phyloP scores from a whole-genome alignment of 2,329 filamentous ascomycete species.

The Ascosphaera pollenicola region DNA sequence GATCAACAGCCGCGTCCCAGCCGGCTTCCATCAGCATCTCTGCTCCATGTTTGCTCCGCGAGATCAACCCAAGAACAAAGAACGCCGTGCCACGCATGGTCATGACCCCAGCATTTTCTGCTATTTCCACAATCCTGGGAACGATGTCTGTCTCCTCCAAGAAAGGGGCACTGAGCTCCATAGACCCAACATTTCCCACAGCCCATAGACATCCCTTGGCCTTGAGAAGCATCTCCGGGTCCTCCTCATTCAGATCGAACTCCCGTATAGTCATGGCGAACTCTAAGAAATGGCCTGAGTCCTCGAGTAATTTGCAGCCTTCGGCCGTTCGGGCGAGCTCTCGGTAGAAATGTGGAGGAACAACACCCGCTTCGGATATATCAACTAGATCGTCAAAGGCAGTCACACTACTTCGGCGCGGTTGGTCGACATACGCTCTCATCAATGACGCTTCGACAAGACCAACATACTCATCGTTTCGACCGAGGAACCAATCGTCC shows the following conservation, averaged over 20 bases:
- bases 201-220: conserved; percentile 97
- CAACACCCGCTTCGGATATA: conserved; percentile 33
- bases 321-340: conserved; percentile 84
- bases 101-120: conserved; percentile 71
- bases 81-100: conserved; percentile 89
- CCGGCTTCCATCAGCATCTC: conserved; percentile 76
- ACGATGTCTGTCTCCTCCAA: conserved; percentile 80
- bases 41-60: conserved; percentile 72
- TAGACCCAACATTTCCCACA: conserved; percentile 91
- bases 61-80: conserved; percentile 84
- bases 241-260: conserved; percentile 63
- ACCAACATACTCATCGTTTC: conserved; percentile 88
- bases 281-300: conserved; percentile 92
- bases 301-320: conserved; percentile 68
- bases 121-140: conserved; percentile 66
- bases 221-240: conserved; percentile 67
- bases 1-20: conserved; percentile 80
- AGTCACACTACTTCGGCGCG: conserved; percentile 23
- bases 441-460: conserved; percentile 92
- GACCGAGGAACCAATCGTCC: conserved; percentile 97
- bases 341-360: conserved; percentile 95
- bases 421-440: conserved; percentile 44
- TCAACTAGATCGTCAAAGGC: conserved; percentile 36
- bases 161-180: conserved; percentile 91
- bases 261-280: conserved; percentile 79